Percentiles rank a stretch among this genome's conserved stretches.
Conservation (phyloP, 495 filamentous ascomycete genomes). For the Letharia lupina region DNA sequence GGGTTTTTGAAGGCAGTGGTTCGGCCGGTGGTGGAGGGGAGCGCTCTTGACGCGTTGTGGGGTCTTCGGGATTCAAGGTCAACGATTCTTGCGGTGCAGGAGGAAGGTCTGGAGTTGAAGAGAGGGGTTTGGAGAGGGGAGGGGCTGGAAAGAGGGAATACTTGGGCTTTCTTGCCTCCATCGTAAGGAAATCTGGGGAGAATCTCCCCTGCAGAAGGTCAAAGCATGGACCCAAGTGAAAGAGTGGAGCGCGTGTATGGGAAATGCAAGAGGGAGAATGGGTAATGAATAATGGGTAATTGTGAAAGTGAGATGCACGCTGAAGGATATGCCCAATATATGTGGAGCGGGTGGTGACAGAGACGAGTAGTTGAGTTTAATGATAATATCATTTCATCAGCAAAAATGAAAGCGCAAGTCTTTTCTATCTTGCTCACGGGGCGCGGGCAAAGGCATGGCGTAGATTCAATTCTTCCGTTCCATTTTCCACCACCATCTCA, state of each 20-base stretch:
- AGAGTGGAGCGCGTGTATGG: slow-evolving; percentile 15
- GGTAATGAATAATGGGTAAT: neutral
- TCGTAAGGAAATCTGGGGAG: slow-evolving; percentile 5
- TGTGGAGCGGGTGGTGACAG: neutral
- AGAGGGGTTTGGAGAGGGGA: slow-evolving; percentile 2
- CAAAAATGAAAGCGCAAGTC: neutral
- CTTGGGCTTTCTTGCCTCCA: slow-evolving; percentile 14
- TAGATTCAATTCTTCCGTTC: neutral
- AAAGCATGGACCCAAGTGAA: slow-evolving; percentile 13
- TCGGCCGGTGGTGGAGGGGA: neutral
- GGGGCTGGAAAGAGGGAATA: slow-evolving; percentile 12
- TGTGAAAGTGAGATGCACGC: neutral
- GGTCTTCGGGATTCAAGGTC: neutral
- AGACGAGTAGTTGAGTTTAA: neutral
- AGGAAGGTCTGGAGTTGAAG: neutral
- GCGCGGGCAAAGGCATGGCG: too few species aligned
- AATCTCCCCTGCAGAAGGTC: slow-evolving; percentile 7
- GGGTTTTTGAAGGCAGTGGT: neutral
- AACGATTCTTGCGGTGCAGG: neutral
- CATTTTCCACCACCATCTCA: neutral
- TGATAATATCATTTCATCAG: neutral
- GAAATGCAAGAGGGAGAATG: slow-evolving; percentile 1
- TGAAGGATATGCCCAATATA: neutral
- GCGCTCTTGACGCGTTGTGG: neutral
- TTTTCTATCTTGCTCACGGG: neutral